Conservation (phyloP, 305 asterid species). For the Ilex paraguariensis region DNA sequence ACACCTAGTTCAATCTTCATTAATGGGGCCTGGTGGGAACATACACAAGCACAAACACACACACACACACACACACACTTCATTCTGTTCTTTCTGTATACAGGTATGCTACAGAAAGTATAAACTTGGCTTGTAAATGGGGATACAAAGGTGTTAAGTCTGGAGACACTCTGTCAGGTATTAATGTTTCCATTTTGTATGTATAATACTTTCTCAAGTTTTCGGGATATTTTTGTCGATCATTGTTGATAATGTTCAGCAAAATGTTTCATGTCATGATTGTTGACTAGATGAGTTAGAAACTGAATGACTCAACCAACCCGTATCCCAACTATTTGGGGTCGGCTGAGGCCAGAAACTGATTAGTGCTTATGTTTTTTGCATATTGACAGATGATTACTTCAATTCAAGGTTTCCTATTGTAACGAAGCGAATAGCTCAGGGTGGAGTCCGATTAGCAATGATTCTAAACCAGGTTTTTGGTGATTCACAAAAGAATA, state of each 20-base stretch:
- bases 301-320: too few relatives aligned
- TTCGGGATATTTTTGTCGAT: too few relatives aligned
- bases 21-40: too few relatives aligned
- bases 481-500: slow-evolving; percentile 24
- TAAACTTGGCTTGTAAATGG: slow-evolving; percentile 77
- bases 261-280: too few relatives aligned
- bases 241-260: too few relatives aligned
- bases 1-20: too few relatives aligned
- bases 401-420: slow-evolving; percentile 70
- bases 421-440: slow-evolving; percentile 85
- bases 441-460: slow-evolving; percentile 87
- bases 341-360: too few relatives aligned
- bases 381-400: slow-evolving; percentile 44
- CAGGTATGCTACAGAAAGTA: slow-evolving; percentile 82
- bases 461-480: slow-evolving; percentile 64
- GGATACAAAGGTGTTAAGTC: slow-evolving; percentile 74
- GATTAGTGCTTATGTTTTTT: neutral
- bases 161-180: slow-evolving; percentile 84
- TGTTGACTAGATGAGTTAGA: too few relatives aligned
- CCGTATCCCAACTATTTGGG: too few relatives aligned
- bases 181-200: neutral
- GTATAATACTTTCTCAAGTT: too few relatives aligned
- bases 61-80: neutral
- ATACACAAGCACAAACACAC: too few relatives aligned
- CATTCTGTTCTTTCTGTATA: neutral